Percentiles rank a stretch among this genome's conserved stretches.
Conservation (phyloP, 148 eudicot genomes). For the Rhododendron ferrugineum region DNA sequence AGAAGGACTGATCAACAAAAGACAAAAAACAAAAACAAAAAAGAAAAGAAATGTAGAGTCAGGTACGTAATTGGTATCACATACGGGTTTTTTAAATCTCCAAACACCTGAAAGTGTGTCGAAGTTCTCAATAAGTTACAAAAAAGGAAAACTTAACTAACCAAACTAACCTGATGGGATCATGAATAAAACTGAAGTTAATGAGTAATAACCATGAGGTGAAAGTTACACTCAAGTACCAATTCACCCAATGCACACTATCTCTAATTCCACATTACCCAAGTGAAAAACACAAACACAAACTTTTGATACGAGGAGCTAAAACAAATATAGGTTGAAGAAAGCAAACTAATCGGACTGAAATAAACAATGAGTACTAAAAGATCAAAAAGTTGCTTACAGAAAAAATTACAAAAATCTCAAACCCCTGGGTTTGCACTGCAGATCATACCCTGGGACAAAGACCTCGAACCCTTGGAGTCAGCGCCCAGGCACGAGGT, state of each 20-base stretch:
- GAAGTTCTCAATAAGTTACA: background rate
- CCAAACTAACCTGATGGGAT: background rate
- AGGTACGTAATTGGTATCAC: background rate
- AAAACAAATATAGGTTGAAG: background rate
- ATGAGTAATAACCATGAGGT: background rate
- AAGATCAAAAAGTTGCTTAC: conserved; percentile 32
- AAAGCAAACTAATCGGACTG: background rate
- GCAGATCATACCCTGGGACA: conserved; percentile 98
- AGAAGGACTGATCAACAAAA: background rate
- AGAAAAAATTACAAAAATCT: conserved; percentile 39
- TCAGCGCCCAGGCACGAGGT: conserved; percentile 84
- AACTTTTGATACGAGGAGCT: background rate
- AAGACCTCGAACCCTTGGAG: conserved; percentile 68
- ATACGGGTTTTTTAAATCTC: background rate
- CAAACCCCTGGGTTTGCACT: conserved; percentile 98
- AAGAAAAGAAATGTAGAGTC: background rate
- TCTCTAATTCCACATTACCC: background rate
- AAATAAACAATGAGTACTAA: background rate
- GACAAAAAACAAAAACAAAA: background rate
- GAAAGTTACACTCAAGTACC: background rate
- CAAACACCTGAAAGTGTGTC: background rate
- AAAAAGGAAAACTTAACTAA: background rate
- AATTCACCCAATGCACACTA: background rate
- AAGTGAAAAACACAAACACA: background rate
- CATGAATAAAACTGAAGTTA: background rate